These are phyloP conservation scores for Boletus tomentosulus DNA, from an alignment of 768 basidiomycete species.

Conservation along the genomic window DNA sequence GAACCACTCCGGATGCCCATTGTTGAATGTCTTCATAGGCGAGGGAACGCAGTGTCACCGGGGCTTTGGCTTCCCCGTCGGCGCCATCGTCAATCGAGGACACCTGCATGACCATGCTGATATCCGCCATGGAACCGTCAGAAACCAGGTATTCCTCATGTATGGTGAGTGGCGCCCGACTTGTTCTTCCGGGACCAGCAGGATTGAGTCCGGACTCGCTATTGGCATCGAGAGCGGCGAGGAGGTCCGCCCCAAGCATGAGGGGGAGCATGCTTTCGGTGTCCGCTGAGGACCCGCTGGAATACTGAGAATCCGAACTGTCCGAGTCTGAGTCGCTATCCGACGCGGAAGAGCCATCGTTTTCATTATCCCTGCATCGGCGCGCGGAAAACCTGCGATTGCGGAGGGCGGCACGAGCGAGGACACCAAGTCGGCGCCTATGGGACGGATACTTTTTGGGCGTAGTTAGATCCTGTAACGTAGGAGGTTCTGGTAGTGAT, in stretches of 20 bases:
- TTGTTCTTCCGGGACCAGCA: not conserved
- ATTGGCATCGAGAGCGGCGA: slow-evolving; percentile 26
- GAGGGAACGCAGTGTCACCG: slow-evolving; percentile 12
- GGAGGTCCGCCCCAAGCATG: slow-evolving; percentile 26
- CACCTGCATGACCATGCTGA: slow-evolving; percentile 21
- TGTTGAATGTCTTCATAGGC: slow-evolving; percentile 23
- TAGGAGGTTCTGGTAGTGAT: not conserved
- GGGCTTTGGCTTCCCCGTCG: slow-evolving; percentile 4
- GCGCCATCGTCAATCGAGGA: slow-evolving; percentile 12
- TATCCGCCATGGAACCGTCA: slow-evolving; percentile 15
- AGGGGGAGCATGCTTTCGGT: slow-evolving; percentile 17
- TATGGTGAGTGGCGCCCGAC: not conserved
- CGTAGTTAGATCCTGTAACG: not conserved
- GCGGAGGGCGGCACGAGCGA: slow-evolving; percentile 20
- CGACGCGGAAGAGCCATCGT: slow-evolving; percentile 8
- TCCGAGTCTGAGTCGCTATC: slow-evolving; percentile 16
- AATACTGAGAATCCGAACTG: slow-evolving; percentile 15
- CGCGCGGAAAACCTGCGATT: slow-evolving; percentile 8
- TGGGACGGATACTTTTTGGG: not conserved
- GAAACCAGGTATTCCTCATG: slow-evolving; percentile 11
- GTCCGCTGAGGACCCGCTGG: slow-evolving; percentile 18
- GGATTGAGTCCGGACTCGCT: slow-evolving; percentile 23
- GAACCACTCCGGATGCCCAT: slow-evolving; percentile 25
- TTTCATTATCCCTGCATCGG: not conserved
- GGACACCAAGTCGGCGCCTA: slow-evolving; percentile 14